A percentile compares a stretch with the other conserved stretches of the same genome.
phyloP scores from a whole-genome alignment of 768 basidiomycete genomes.

The Tricholoma terreum region DNA sequence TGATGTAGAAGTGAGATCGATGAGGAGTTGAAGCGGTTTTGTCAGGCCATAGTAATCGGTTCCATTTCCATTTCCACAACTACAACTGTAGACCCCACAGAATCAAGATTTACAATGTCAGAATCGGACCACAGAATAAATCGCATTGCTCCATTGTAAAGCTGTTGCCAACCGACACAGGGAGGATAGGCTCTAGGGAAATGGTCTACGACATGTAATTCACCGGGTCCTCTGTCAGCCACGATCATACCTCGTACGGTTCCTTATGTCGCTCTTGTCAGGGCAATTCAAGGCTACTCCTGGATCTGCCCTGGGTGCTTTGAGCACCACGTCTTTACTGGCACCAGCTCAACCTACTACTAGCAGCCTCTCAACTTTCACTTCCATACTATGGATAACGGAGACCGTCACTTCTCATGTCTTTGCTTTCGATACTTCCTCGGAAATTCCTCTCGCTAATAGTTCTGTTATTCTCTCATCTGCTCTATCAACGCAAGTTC shows the following conservation, averaged over 20 bases:
- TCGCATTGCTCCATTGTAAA: too few relatives aligned
- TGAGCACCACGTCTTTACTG: background rate
- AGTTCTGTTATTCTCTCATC: background rate
- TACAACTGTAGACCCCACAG: too few relatives aligned
- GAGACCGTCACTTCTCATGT: background rate
- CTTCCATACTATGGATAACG: background rate
- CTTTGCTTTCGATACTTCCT: background rate
- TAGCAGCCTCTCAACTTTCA: background rate
- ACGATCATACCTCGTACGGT: background rate
- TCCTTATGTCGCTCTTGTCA: background rate
- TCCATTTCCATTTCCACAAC: too few relatives aligned
- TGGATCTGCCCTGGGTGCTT: background rate
- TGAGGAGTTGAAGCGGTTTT: too few relatives aligned
- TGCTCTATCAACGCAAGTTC: background rate
- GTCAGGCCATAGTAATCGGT: too few relatives aligned
- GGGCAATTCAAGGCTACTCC: background rate
- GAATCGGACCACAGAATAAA: too few relatives aligned
- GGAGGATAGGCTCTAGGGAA: too few relatives aligned
- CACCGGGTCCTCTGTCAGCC: too few relatives aligned
- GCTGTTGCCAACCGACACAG: too few relatives aligned
- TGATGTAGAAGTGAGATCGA: too few relatives aligned
- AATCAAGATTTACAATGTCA: too few relatives aligned
- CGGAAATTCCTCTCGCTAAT: background rate
- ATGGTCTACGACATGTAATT: too few relatives aligned
- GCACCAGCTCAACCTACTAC: background rate